Base-by-base conservation (phyloP, 441 rosid genomes). In the Gossypium gossypioides region DNA sequence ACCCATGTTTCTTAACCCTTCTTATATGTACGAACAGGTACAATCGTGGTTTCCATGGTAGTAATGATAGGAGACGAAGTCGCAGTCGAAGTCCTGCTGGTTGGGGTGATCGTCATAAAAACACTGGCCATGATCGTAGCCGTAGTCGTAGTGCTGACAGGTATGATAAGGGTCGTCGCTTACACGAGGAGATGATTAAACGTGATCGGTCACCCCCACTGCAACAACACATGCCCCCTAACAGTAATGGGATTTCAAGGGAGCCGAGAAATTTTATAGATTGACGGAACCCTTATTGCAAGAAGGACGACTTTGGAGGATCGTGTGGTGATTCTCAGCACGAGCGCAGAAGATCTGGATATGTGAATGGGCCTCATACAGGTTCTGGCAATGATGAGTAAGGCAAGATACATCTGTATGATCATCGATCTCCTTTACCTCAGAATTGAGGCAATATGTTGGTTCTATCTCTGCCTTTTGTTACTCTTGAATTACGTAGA, bases 151-250 rank as follows among this genome's bases (percentile, higher is more conserved):
- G 96, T 80, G 88, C 90, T 2, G 92, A 85, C 46, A 86, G 86
- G 79, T 72, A 34, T 76, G 85, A 77, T 24, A 74, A 75, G 81
- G 82, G 64, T 77, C 48, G 24, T 7, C 87, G 97, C 81, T 91
- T 90, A 79, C 97, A 88, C 65, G 91, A 85, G 78, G 56, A 77
- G 51, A 86, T 86, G 93, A 87, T 90, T 88, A 90, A 84, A 73
- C 88, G 82, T 32, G 80, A 54, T 24, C 65, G 51, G 58, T 70
- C 55, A 29, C 69, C 84, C 16, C 57, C 77, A 2, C 73, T 68
- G 0, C 32, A 69, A 16, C 72, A 71, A 0, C 48, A 57, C 42
- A 65, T 21, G 27, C 55, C 46, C 19, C 69, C 69, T 51, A 48
- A 64, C 48, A 27, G 21, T 46, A 40, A 55, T 15, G 55, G 56